Percentiles rank a stretch among this genome's conserved stretches.
phyloP scores from a whole-genome alignment of 331 rosid genomes.

The Malus hybrid region DNA sequence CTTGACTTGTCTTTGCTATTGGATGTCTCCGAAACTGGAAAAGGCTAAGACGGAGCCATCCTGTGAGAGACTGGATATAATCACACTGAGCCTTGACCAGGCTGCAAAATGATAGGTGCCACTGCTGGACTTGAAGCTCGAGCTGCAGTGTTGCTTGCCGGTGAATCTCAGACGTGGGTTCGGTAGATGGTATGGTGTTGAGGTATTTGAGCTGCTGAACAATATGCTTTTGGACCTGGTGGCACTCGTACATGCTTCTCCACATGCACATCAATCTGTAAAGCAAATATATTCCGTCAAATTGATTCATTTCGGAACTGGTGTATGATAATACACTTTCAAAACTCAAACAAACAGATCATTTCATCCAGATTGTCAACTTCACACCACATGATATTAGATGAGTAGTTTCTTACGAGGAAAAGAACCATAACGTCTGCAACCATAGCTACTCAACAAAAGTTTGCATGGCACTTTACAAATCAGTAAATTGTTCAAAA shows the following conservation, averaged over 20 bases:
- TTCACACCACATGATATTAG: not conserved
- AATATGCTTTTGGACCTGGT: slow-evolving; percentile 93
- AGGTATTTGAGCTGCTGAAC: slow-evolving; percentile 94
- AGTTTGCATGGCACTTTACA: slow-evolving; percentile 12
- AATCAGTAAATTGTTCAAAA: slow-evolving; percentile 6
- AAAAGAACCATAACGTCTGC: not conserved
- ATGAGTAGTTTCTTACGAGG: not conserved
- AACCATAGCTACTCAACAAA: not conserved
- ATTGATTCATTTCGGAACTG: not conserved
- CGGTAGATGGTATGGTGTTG: slow-evolving; percentile 62
- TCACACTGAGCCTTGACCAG: slow-evolving; percentile 75
- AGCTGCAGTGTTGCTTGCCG: slow-evolving; percentile 89
- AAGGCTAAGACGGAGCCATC: slow-evolving; percentile 94
- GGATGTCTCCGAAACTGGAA: slow-evolving; percentile 65
- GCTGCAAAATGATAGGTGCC: slow-evolving; percentile 87
- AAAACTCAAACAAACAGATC: not conserved
- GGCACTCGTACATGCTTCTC: slow-evolving; percentile 97
- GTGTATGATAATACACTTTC: not conserved
- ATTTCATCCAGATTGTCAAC: not conserved
- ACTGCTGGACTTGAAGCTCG: slow-evolving; percentile 85
- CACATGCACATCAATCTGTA: slow-evolving; percentile 96
- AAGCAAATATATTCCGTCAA: not conserved
- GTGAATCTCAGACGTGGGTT: slow-evolving; percentile 87
- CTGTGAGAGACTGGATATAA: slow-evolving; percentile 75
- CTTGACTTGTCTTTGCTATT: slow-evolving; percentile 43